Percentiles rank a stretch among this genome's conserved stretches.
phyloP scores from a whole-genome alignment of 805 yeast genomes.

The Pichia sporocuriosa region DNA sequence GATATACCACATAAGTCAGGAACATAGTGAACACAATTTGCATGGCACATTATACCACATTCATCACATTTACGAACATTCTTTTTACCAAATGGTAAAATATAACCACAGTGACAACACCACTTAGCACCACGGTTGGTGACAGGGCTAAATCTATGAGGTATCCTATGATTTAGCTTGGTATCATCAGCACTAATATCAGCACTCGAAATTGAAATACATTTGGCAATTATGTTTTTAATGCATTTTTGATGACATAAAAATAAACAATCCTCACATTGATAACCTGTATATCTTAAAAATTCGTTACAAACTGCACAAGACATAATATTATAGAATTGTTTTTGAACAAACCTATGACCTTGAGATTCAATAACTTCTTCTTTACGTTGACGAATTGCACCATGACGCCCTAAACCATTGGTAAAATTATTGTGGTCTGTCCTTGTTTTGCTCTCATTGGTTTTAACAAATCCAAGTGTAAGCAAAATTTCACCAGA shows the following conservation, averaged over 20 bases:
- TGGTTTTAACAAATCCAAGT: conserved; percentile 68
- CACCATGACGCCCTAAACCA: conserved; percentile 92
- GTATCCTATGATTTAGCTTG: conserved; percentile 89
- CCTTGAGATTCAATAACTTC: conserved; percentile 94
- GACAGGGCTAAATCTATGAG: conserved; percentile 91
- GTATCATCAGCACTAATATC: conserved; percentile 68
- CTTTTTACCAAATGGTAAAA: conserved; percentile 90
- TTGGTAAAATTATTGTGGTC: conserved; percentile 46
- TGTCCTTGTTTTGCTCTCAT: conserved; percentile 35
- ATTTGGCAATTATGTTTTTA: conserved; percentile 73
- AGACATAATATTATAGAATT: conserved; percentile 91
- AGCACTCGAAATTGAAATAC: conserved; percentile 69
- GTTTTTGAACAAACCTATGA: conserved; percentile 92
- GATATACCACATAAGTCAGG: conserved; percentile 99
- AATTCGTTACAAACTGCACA: conserved; percentile 98
- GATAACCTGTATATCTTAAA: conserved; percentile 77
- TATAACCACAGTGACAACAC: conserved; percentile 99
- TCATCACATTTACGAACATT: conserved; percentile 88
- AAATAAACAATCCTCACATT: conserved; percentile 79
- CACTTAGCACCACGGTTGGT: conserved; percentile 94
- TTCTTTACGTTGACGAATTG: conserved; percentile 87
- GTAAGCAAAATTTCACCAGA: conserved; percentile 81
- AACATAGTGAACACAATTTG: conserved; percentile 85
- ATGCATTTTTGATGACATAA: conserved; percentile 78
- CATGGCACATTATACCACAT: conserved; percentile 93